phyloP scores from a whole-genome alignment of 495 filamentous ascomycete genomes.

The Talaromyces wortmannii region DNA sequence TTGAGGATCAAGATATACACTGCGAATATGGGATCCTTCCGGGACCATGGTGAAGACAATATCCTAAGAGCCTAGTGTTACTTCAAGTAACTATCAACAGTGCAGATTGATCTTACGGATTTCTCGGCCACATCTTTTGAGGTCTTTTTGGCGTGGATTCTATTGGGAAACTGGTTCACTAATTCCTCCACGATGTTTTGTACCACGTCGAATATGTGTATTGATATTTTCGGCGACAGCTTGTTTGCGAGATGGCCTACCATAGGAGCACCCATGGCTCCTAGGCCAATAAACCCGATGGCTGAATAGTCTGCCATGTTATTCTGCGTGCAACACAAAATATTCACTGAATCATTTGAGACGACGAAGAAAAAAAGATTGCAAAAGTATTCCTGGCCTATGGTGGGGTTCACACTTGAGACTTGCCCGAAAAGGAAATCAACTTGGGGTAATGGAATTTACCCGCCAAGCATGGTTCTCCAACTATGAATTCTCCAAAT shows the following conservation, averaged over 20 bases:
- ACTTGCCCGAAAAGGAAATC: not conserved
- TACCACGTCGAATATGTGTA: slow-evolving; percentile 35
- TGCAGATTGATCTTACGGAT: slow-evolving; percentile 22
- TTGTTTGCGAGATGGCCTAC: slow-evolving; percentile 31
- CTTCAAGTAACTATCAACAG: not conserved
- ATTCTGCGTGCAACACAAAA: not conserved
- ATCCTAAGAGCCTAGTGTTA: slow-evolving; percentile 30
- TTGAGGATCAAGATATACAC: slow-evolving; percentile 36
- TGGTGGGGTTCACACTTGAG: not conserved
- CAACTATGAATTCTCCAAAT: not conserved
- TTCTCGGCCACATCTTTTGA: slow-evolving; percentile 34
- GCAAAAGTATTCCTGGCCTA: too few species aligned
- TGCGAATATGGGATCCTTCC: slow-evolving; percentile 56
- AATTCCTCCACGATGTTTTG: slow-evolving; percentile 22
- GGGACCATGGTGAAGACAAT: slow-evolving; percentile 63
- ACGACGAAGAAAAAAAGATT: too few species aligned
- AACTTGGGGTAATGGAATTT: not conserved
- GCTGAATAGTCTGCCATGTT: not conserved
- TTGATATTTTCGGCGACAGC: slow-evolving; percentile 13
- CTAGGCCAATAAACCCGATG: slow-evolving; percentile 42
- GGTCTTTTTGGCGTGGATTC: slow-evolving; percentile 15
- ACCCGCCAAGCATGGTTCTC: not conserved
- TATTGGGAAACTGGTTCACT: slow-evolving; percentile 13
- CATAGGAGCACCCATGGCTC: slow-evolving; percentile 41
- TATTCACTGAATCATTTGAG: too few species aligned